A percentile compares a stretch with the other conserved stretches of the same genome.
These are phyloP conservation scores for Haematococcus lacustris DNA, from an alignment of 139 green algal genomes.

Conservation along the genomic window DNA sequence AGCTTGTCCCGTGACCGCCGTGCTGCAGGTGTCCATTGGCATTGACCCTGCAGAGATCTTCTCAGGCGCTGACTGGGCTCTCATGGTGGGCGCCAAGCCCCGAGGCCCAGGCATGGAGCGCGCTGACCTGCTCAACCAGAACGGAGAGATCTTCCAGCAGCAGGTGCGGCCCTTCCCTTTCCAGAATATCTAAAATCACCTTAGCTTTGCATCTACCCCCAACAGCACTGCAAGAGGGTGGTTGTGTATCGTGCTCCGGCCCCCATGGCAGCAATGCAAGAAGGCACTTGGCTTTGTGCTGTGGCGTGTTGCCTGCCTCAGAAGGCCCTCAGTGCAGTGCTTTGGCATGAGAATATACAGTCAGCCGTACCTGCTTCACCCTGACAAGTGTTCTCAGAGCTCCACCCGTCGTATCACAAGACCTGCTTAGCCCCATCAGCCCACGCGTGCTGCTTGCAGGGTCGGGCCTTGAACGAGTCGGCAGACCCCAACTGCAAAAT, in stretches of 20 bases:
- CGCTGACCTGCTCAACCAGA: slow-evolving; percentile 81
- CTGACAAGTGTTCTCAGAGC: too few species aligned
- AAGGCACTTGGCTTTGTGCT: too few species aligned
- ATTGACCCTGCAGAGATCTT: slow-evolving; percentile 75
- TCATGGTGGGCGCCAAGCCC: slow-evolving; percentile 90
- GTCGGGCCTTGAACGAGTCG: slow-evolving; percentile 71
- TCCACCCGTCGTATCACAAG: too few species aligned
- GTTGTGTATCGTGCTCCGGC: too few species aligned
- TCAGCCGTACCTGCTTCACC: background rate
- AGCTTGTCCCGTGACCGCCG: background rate
- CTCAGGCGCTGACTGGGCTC: slow-evolving; percentile 81
- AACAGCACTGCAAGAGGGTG: too few species aligned
- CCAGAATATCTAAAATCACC: too few species aligned
- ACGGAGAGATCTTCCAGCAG: slow-evolving; percentile 78
- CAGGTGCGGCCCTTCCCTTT: slow-evolving; percentile 34
- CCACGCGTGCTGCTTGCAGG: too few species aligned
- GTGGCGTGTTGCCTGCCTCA: too few species aligned
- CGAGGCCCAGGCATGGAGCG: slow-evolving; percentile 88
- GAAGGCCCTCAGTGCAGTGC: too few species aligned
- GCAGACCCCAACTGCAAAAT: slow-evolving; percentile 73
- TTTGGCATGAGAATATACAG: background rate
- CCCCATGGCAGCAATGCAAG: too few species aligned
- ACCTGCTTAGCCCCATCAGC: too few species aligned
- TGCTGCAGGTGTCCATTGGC: slow-evolving; percentile 67
- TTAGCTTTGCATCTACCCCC: too few species aligned